Evolutionary conservation across 2,329 filamentous ascomycete species (phyloP), one percentile per base, ranked within the genome.

Genomic region (Rhynchosporium secalis): DNA sequence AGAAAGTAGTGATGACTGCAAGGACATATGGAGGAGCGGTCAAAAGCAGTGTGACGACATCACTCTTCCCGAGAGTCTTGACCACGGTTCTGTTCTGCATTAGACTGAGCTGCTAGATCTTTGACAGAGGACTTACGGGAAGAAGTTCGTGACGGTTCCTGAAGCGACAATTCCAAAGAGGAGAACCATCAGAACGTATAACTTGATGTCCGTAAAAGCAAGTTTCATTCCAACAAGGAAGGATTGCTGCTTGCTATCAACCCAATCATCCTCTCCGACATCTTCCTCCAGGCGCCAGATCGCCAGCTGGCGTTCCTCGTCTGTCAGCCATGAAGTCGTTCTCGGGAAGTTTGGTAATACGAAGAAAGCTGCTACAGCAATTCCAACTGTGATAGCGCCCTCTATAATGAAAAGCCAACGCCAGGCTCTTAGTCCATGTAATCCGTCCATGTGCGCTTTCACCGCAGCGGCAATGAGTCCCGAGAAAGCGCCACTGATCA

Each of bases 401-500:
- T 91, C 88, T 45, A 91, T 85, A 59, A 91, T 86, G 75, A 90
- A 90, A 0, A 89, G 76, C 83, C 83, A 87, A 12, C 86, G 78
- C 87, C 82, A 91, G 3, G 86, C 85, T 2, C 78, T 75, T 2
- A 87, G 75, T 0, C 86, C 87, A 7, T 75, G 75, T 0, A 75
- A 75, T 1, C 83, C 80, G 63, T 88, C 80, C 78, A 92, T 82
- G 56, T 87, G 84, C n/a, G 78, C 77, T 0, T 83, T 86, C 60
- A 92, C 89, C 6, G 88, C 86, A 0, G 84, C 84, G 1, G 83
- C 80, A 43, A 88, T 83, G 8, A 87, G 74, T 2, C 87, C 88
- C 0, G 87, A 89, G 70, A 92, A 91, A 1, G 89, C 88, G 4
- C 88, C 87, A 0, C 86, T 88, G 26, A 92, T 82, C 33, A 91